Percentiles rank a stretch among this genome's conserved stretches.
phyloP scores from a whole-genome alignment of 164 flowering plant genomes.

The Nymphaea thermarum region DNA sequence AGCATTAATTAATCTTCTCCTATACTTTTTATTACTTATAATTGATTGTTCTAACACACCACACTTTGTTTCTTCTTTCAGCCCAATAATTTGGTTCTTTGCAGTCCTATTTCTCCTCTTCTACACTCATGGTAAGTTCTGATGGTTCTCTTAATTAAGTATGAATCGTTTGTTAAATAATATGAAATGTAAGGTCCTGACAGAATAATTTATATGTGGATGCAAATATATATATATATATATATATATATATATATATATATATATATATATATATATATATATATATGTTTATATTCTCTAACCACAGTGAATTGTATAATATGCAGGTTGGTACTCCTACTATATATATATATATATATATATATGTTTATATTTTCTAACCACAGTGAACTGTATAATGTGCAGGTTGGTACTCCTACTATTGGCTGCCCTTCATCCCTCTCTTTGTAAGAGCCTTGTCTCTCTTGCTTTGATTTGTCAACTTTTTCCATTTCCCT shows the following conservation, averaged over 20 bases:
- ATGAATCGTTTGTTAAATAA: no score
- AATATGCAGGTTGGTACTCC: slow-evolving; percentile 1
- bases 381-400: no score
- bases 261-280: slow-evolving; percentile 3
- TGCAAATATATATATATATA: neutral
- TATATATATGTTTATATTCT: neutral
- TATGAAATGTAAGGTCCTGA: no score
- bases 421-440: slow-evolving; percentile 1
- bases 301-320: no score
- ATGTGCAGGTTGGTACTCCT: slow-evolving; percentile 3
- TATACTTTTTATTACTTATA: no score
- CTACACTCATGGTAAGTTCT: neutral
- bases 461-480: neutral
- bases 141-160: neutral
- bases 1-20: no score
- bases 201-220: no score
- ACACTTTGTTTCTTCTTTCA: neutral
- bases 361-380: no score
- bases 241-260: slow-evolving; percentile 1
- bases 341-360: no score
- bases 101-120: neutral
- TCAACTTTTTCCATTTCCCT: no score
- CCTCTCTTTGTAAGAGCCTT: neutral
- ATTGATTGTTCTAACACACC: no score
- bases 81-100: neutral